phyloP scores from a whole-genome alignment of 129 eudicot species.

The Scalesia atractyloides region DNA sequence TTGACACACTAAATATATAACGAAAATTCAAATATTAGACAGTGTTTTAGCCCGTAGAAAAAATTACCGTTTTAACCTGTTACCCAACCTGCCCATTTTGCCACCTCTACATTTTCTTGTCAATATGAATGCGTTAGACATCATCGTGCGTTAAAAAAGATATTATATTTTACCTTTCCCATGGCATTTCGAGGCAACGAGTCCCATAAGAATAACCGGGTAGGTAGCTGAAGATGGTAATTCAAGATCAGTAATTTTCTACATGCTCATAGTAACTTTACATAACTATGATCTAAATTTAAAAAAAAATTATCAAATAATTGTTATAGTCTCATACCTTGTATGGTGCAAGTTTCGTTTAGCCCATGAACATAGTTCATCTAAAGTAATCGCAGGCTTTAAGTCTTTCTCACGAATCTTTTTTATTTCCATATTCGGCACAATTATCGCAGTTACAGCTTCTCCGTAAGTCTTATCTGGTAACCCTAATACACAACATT shows the following conservation, averaged over 20 bases:
- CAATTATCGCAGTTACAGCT: conserved; percentile 79
- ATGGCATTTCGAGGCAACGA: conserved; percentile 96
- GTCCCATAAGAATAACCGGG: conserved; percentile 79
- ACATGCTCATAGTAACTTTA: not conserved
- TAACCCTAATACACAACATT: conserved; percentile 94
- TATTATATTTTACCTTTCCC: conserved; percentile 75
- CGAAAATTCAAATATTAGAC: too few relatives aligned
- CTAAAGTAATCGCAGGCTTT: conserved; percentile 73
- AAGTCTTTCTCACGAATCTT: conserved; percentile 52
- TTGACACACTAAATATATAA: too few relatives aligned
- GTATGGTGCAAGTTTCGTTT: conserved; percentile 95
- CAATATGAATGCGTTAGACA: not conserved
- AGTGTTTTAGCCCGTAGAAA: too few relatives aligned
- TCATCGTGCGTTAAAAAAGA: not conserved
- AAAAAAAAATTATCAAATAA: not conserved
- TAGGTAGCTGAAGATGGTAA: conserved; percentile 65
- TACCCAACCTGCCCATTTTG: conserved; percentile 5
- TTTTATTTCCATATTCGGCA: conserved; percentile 60
- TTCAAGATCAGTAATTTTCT: not conserved
- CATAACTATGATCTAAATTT: not conserved
- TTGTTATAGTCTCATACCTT: conserved; percentile 52
- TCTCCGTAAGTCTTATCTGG: conserved; percentile 89
- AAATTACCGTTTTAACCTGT: not conserved
- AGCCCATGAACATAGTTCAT: conserved; percentile 82
- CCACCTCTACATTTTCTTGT: not conserved